Evolutionary conservation across 2,329 filamentous ascomycete species (phyloP), one percentile per base, ranked within the genome.

Genomic region (Exophiala sideris): DNA sequence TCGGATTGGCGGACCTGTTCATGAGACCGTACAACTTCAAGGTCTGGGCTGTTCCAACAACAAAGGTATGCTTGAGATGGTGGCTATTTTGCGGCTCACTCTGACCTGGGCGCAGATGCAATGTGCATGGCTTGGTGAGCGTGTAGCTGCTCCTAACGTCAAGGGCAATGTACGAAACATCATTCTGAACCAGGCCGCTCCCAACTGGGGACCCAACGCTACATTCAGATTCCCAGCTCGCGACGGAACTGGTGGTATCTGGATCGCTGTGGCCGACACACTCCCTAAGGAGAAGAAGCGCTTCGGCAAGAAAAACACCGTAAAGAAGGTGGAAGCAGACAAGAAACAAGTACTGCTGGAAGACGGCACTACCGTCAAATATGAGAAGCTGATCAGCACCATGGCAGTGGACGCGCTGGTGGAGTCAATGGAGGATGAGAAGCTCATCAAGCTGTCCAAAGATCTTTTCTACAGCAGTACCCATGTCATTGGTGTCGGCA

Each of bases 11-110:
- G 64, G 85, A 99, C 73, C 81, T 92, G 66, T 99, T 99, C 83
- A 99, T 99, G 94, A 83, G 94, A 67, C 94, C 94, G 50, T 99
- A 99, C 83, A 99, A 99, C 84, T 99, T 87, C 86, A 99, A 99
- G 80, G 94, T 99, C 71, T 99, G 94, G 94, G 94, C 94, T 60
- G 92, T 97, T 66, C 94, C 94, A 56, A 96, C 92, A 52, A 96
- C 88, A 65, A 95, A 95, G 85, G 90, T 95, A 81, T 67, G 80
- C 61, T 11, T 1, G 8, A 10, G 21, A 8, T 8, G 3, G 14
- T n/a, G 35, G 33, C 7, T 3, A 1, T 21, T 10, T 5, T 10
- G 34, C 21, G 11, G 21, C 42, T 33, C 8, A 32, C 10, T 29
- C 57, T 56, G 52, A 57, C n/a, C 3, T 10, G 10, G 6, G 18